These are phyloP conservation scores for Ophiosphaerella narmari DNA, from an alignment of 2,329 filamentous ascomycete species.

Conservation along the genomic window DNA sequence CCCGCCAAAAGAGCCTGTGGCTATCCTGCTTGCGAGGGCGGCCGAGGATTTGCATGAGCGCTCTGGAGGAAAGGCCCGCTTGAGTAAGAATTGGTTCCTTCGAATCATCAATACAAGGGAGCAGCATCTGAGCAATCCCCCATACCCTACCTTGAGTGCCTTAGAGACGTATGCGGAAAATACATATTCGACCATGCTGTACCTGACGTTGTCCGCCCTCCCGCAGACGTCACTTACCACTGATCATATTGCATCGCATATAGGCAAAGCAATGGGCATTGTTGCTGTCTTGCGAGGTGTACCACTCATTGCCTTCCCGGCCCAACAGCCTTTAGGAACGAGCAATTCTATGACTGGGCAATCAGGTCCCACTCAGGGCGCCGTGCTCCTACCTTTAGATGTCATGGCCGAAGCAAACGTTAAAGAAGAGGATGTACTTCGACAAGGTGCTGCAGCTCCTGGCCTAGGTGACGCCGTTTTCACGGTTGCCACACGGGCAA, in stretches of 20 bases:
- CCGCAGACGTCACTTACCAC: slow-evolving; percentile 81
- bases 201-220: slow-evolving; percentile 79
- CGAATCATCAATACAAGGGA: slow-evolving; percentile 82
- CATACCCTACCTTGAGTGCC: slow-evolving; percentile 72
- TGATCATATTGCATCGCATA: slow-evolving; percentile 92
- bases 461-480: slow-evolving; percentile 91
- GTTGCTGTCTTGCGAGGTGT: slow-evolving; percentile 83
- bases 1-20: slow-evolving; percentile 89
- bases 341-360: slow-evolving; percentile 36
- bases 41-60: slow-evolving; percentile 61
- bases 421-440: slow-evolving; percentile 86
- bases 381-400: slow-evolving; percentile 82
- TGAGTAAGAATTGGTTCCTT: slow-evolving; percentile 62
- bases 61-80: slow-evolving; percentile 53
- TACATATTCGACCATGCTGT: slow-evolving; percentile 91
- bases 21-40: slow-evolving; percentile 77
- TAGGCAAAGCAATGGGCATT: slow-evolving; percentile 93
- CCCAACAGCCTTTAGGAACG: slow-evolving; percentile 60
- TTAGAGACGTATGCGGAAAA: slow-evolving; percentile 91
- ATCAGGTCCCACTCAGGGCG: slow-evolving; percentile 59
- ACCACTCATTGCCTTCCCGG: slow-evolving; percentile 82
- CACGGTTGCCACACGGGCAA: slow-evolving; percentile 86
- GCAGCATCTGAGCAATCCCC: slow-evolving; percentile 80
- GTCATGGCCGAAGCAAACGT: slow-evolving; percentile 83
- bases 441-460: slow-evolving; percentile 74